phyloP scores from a whole-genome alignment of 352 stramenopile genomes.

The Phytophthora uliginosa region DNA sequence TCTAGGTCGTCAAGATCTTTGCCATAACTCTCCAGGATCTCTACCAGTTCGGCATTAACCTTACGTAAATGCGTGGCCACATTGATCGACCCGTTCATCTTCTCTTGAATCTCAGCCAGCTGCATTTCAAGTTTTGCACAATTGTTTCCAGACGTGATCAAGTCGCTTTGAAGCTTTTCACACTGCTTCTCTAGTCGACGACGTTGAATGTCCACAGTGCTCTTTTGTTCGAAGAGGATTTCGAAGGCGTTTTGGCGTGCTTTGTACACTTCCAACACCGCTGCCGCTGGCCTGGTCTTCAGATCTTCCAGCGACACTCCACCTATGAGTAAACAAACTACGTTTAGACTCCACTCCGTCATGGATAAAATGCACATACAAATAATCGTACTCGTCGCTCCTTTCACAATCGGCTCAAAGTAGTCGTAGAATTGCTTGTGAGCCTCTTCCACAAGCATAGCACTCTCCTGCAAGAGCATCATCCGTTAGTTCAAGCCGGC shows the following conservation, averaged over 20 bases:
- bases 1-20: constrained; percentile 56
- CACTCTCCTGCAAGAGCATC: constrained; percentile 41
- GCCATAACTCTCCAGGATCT: constrained; percentile 73
- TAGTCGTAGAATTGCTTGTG: constrained; percentile 59
- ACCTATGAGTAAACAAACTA: constrained; percentile 30
- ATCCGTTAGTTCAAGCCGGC: constrained; percentile 8
- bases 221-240: constrained; percentile 67
- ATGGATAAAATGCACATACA: not conserved
- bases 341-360: not conserved
- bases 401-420: constrained; percentile 60
- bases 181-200: constrained; percentile 59
- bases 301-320: constrained; percentile 56
- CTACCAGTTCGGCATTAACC: constrained; percentile 68
- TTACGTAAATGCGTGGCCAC: constrained; percentile 56
- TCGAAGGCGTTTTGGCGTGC: constrained; percentile 71
- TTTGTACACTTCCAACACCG: constrained; percentile 65
- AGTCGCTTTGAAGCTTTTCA: constrained; percentile 58
- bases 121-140: constrained; percentile 61
- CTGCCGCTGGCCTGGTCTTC: constrained; percentile 48
- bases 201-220: constrained; percentile 58
- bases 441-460: constrained; percentile 49
- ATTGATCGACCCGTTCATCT: constrained; percentile 47
- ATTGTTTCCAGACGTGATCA: constrained; percentile 55
- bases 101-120: constrained; percentile 53
- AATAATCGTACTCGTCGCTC: constrained; percentile 46